These are phyloP conservation scores for Silene uniflora DNA, from an alignment of 148 eudicot genomes.

Conservation along the genomic window DNA sequence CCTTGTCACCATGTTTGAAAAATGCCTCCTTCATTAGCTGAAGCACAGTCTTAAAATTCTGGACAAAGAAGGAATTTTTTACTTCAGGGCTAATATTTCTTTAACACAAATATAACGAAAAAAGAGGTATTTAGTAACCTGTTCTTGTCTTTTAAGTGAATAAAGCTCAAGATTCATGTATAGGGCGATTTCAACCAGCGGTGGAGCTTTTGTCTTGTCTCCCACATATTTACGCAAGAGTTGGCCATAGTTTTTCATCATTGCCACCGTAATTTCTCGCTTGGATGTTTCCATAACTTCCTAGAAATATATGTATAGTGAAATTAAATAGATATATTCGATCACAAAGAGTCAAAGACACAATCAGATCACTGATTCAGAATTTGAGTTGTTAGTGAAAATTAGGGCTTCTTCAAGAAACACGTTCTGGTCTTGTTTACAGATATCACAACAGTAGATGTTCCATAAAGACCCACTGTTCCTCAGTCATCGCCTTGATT, in stretches of 20 bases:
- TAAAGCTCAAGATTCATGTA: slow-evolving; percentile 89
- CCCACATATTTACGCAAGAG: slow-evolving; percentile 80
- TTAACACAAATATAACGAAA: neutral
- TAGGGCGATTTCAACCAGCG: slow-evolving; percentile 60
- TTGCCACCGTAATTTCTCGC: slow-evolving; percentile 65
- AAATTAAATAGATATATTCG: neutral
- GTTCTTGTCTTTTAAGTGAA: slow-evolving; percentile 94
- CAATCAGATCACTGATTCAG: neutral
- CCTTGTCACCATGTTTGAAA: slow-evolving; percentile 89
- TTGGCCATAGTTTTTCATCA: slow-evolving; percentile 85
- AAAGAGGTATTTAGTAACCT: slow-evolving; percentile 42
- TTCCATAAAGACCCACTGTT: neutral
- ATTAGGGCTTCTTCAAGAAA: neutral
- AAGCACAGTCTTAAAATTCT: slow-evolving; percentile 72
- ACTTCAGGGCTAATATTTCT: neutral
- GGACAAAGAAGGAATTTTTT: slow-evolving; percentile 17
- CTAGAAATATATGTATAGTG: slow-evolving; percentile 31
- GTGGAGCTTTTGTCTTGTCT: slow-evolving; percentile 82
- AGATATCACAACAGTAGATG: neutral
- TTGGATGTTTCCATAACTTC: slow-evolving; percentile 58
- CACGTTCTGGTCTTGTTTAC: neutral
- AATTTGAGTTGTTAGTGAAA: neutral
- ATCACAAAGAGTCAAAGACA: neutral
- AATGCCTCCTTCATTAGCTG: slow-evolving; percentile 81
- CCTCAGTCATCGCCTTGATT: neutral